Evolutionary conservation across 805 yeast species (phyloP).

Genomic region (Maudiozyma pseudohumilis): DNA sequence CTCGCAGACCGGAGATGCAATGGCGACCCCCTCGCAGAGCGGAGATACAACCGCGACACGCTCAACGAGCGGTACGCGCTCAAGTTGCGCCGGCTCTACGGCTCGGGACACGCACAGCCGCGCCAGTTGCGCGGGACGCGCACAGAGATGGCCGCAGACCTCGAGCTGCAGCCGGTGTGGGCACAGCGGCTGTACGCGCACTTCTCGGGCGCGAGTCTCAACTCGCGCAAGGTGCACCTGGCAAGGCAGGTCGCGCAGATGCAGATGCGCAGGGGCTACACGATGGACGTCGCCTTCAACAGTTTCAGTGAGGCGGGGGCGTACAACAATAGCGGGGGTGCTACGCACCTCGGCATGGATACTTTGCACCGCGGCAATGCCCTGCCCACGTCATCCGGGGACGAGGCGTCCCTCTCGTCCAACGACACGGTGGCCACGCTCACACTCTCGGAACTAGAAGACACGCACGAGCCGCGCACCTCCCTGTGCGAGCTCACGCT

Average conservation of each 20-base stretch:
- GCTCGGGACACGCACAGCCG: slow-evolving; percentile 11
- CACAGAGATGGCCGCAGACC: not conserved
- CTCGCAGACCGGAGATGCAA: no score
- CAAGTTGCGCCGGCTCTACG: slow-evolving; percentile 18
- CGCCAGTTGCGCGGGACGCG: not conserved
- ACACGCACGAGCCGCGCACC: slow-evolving; percentile 1
- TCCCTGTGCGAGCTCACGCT: not conserved
- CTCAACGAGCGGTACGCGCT: slow-evolving; percentile 19
- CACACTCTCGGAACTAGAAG: not conserved
- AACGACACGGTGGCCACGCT: slow-evolving; percentile 1
- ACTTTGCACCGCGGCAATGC: no score
- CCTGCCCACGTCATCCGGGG: no score
- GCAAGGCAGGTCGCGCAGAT: slow-evolving; percentile 1
- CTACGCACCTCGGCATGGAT: no score
- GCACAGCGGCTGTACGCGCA: not conserved
- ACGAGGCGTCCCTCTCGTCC: no score
- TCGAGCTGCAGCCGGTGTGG: not conserved
- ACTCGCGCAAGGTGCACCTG: slow-evolving; percentile 2
- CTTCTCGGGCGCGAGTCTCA: slow-evolving; percentile 1
- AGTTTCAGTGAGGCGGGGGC: slow-evolving; percentile 12
- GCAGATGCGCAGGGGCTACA: slow-evolving; percentile 4
- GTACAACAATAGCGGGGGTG: not conserved
- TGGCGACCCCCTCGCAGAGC: slow-evolving; percentile 9
- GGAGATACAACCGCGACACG: slow-evolving; percentile 19
- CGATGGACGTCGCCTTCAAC: slow-evolving; percentile 4